A percentile compares a stretch with the other conserved stretches of the same genome.
Evolutionary conservation across 2,329 filamentous ascomycete genomes (phyloP).

Genomic region (Ceratocystis cubensis): DNA sequence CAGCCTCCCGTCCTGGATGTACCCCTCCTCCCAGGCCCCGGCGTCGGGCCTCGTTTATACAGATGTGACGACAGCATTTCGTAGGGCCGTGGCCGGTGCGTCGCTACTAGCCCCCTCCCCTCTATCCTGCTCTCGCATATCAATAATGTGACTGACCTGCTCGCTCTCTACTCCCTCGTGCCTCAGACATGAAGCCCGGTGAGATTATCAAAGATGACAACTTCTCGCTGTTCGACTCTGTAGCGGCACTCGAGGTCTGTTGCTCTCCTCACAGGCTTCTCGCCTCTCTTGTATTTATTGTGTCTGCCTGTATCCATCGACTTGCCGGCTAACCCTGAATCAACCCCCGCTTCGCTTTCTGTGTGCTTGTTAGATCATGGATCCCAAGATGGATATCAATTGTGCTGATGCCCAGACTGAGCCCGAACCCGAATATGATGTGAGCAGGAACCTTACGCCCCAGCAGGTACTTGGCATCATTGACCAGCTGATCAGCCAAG

Average conservation of each 20-base stretch:
- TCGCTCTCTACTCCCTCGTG: not conserved
- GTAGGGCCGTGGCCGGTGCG: slow-evolving; percentile 17
- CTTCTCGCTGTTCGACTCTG: slow-evolving; percentile 89
- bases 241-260: slow-evolving; percentile 65
- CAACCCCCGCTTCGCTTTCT: not conserved
- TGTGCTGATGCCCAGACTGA: slow-evolving; percentile 64
- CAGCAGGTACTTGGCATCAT: slow-evolving; percentile 84
- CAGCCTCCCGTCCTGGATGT: not conserved
- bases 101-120: not conserved
- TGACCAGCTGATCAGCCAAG: slow-evolving; percentile 79
- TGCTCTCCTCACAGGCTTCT: not conserved
- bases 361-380: slow-evolving; percentile 66
- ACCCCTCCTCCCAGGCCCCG: slow-evolving; percentile 1
- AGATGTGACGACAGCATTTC: slow-evolving; percentile 18
- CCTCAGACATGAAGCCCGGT: slow-evolving; percentile 33
- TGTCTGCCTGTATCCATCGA: not conserved
- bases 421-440: slow-evolving; percentile 74
- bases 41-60: slow-evolving; percentile 18
- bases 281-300: not conserved
- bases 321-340: not conserved
- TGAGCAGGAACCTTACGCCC: slow-evolving; percentile 52
- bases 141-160: not conserved
- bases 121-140: not conserved
- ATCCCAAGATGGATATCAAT: slow-evolving; percentile 97
- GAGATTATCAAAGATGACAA: slow-evolving; percentile 85